phyloP scores from a whole-genome alignment of 2,329 filamentous ascomycete species.

The Parafenestella ontariensis region DNA sequence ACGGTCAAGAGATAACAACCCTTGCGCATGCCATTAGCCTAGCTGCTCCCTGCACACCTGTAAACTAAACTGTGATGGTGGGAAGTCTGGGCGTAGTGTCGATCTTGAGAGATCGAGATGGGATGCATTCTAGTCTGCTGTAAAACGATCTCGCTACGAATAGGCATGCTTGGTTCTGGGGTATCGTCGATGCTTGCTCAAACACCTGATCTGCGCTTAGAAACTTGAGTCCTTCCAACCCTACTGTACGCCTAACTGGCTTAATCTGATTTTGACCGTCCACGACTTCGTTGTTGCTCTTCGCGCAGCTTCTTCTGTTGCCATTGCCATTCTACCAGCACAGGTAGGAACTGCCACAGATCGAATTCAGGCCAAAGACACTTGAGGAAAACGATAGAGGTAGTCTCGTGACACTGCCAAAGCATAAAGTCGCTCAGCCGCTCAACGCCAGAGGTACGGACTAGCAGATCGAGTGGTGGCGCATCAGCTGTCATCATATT shows the following conservation, averaged over 20 bases:
- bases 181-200: constrained; percentile 33
- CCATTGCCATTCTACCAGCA: constrained; percentile 88
- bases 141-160: constrained; percentile 22
- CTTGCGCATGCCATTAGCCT: constrained; percentile 22
- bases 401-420: constrained; percentile 95
- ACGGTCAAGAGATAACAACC: constrained; percentile 15
- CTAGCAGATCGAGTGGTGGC: constrained; percentile 87
- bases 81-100: constrained; percentile 3
- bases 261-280: constrained; percentile 37
- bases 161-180: constrained; percentile 27
- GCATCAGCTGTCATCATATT: constrained; percentile 88
- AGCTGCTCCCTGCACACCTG: constrained; percentile 16
- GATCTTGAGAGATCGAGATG: constrained; percentile 10
- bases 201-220: constrained; percentile 12
- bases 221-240: constrained; percentile 5
- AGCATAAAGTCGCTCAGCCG: constrained; percentile 97
- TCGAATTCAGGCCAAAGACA: constrained; percentile 97
- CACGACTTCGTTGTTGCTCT: constrained; percentile 41
- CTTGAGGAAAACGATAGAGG: constrained; percentile 89
- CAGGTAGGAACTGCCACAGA: constrained; percentile 89
- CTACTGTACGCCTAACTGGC: constrained; percentile 1
- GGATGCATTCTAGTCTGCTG: constrained; percentile 20
- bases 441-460: constrained; percentile 92
- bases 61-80: constrained; percentile 2
- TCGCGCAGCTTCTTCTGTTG: constrained; percentile 56